phyloP scores from a whole-genome alignment of 2,329 filamentous ascomycete genomes.

The Nemania abortiva region DNA sequence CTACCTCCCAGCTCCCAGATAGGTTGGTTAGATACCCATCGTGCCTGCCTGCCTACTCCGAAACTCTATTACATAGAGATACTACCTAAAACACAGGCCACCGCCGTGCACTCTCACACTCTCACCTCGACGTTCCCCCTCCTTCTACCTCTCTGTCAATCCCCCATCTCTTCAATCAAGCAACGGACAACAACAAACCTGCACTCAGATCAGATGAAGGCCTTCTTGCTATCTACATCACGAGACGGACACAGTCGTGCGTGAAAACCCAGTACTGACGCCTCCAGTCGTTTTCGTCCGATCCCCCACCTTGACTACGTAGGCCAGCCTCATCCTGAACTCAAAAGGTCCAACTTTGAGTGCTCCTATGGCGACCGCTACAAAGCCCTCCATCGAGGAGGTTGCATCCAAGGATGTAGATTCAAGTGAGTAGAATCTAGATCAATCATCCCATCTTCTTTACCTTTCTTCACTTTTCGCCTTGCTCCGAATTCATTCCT shows the following conservation, averaged over 20 bases:
- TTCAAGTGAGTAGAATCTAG: slow-evolving; percentile 34
- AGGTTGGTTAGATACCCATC: not conserved
- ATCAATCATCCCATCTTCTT: not conserved
- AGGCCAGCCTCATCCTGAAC: not conserved
- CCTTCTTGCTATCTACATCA: not conserved
- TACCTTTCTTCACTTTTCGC: not conserved
- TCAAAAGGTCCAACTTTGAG: not conserved
- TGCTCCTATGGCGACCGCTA: slow-evolving; percentile 28
- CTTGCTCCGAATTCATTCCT: slow-evolving; percentile 10
- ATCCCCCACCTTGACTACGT: not conserved
- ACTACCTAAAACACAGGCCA: slow-evolving; percentile 3
- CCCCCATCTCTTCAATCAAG: not conserved
- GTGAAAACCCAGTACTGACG: not conserved
- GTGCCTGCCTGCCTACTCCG: slow-evolving; percentile 1
- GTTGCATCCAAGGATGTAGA: slow-evolving; percentile 24
- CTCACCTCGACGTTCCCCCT: slow-evolving; percentile 11
- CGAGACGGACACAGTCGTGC: not conserved
- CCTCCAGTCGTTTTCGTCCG: not conserved
- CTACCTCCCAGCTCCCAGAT: not conserved
- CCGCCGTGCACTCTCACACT: slow-evolving; percentile 11
- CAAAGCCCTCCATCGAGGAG: slow-evolving; percentile 19
- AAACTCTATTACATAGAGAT: not conserved
- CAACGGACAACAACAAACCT: not conserved
- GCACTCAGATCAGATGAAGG: not conserved
- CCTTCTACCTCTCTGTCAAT: not conserved